Evolutionary conservation across 495 filamentous ascomycete species (phyloP).

Genomic region (Penicillium paxilli): DNA sequence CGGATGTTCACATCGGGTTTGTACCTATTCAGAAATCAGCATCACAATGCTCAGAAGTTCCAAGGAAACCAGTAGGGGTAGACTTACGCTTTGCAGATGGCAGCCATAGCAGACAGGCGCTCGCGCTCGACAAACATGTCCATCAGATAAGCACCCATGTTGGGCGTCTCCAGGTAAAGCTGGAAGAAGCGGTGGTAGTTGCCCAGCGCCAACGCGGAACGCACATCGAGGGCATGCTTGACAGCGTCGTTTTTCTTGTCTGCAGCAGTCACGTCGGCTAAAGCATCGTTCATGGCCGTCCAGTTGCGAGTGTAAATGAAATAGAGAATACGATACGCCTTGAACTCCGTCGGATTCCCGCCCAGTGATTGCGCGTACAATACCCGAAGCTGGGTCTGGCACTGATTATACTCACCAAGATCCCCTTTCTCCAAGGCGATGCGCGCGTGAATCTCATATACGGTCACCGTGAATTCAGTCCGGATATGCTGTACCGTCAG

Average conservation of each 20-base stretch:
- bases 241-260: constrained; percentile 84
- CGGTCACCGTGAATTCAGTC: constrained; percentile 89
- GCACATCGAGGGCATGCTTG: constrained; percentile 87
- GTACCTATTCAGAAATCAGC: constrained; percentile 65
- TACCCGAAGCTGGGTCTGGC: constrained; percentile 92
- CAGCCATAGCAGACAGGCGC: constrained; percentile 82
- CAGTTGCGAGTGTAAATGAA: constrained; percentile 98
- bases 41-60: too few species aligned
- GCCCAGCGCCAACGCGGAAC: constrained; percentile 85
- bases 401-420: constrained; percentile 99
- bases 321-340: constrained; percentile 99
- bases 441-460: constrained; percentile 96
- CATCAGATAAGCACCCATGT: constrained; percentile 98
- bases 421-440: constrained; percentile 98
- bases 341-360: constrained; percentile 92
- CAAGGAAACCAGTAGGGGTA: neutral
- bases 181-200: constrained; percentile 98
- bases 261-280: constrained; percentile 96
- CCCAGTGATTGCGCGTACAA: constrained; percentile 83
- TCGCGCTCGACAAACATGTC: constrained; percentile 97
- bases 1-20: constrained; percentile 84
- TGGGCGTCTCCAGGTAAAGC: constrained; percentile 89
- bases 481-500: constrained; percentile 96
- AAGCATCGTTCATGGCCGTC: constrained; percentile 94
- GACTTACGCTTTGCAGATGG: constrained; percentile 92